Evolutionary conservation across 345 rosid species (phyloP), one percentile per base, ranked within the genome.

Genomic region (Bretschneidera sinensis): DNA sequence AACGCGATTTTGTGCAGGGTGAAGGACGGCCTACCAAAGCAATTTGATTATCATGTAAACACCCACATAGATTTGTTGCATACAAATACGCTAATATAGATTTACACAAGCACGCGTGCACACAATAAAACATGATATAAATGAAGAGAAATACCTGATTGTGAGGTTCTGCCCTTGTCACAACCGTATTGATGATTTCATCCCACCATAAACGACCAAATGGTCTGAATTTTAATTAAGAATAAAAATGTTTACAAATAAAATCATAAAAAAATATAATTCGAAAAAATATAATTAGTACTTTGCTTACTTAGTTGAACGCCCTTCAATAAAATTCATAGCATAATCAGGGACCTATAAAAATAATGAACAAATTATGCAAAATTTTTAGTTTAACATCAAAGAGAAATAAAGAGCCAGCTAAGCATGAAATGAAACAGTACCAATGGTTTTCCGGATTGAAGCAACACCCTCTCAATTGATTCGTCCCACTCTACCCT

Each of bases 321-420:
- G 67, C 24, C 78, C 76, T 1, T 48, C 21, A 39, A 56, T 52
- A 35, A 34, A 78, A 1, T 17, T 16, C 62, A 79, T 60, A 9
- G 82, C 82, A 24, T 82, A 79, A 50, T 63, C 64, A 57, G 84
- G 84, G 18, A 82, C 82, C 87, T 76, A 47, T 1, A 24, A 2
- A 51, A 54, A 55, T 19, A 17, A 60, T 28, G 5, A 23, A 20
- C 19, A 14, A 24, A 19, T 59, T 17, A 59, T 57, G 59, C 13
- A 22, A 18, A 15, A 18, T 16, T 13, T 22, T 18, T 20, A 20
- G 19, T 9, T 5, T 15, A 59, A 24, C 2, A 11, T 21, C 49
- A n/a, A 50, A n/a, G 10, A 39, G 10, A 39, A 14, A 39, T 39
- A 39, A 14, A 9, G 8, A 39, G 10, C 10, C 10, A 39, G 45